Conservation (phyloP, 1,284 basidiomycete genomes). For the Agaricales sp. region DNA sequence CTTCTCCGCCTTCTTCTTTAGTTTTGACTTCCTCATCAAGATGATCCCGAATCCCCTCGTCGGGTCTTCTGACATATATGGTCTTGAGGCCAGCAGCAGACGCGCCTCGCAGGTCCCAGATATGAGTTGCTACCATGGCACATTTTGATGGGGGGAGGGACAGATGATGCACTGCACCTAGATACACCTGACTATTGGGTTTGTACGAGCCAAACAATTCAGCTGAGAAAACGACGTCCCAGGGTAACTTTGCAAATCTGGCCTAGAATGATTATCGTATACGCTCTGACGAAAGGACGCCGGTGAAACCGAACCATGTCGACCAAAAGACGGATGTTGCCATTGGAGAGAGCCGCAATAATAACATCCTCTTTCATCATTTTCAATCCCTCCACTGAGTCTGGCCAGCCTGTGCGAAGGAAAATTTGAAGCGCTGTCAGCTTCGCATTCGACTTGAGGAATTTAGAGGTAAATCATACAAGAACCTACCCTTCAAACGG, state of each 20-base stretch:
- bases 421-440: background rate
- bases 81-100: slow-evolving; percentile 42
- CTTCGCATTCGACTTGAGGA: background rate
- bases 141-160: slow-evolving; percentile 36
- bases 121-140: slow-evolving; percentile 59
- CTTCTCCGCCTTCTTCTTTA: slow-evolving; percentile 37
- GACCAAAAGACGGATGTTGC: slow-evolving; percentile 45
- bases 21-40: slow-evolving; percentile 20
- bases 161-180: slow-evolving; percentile 38
- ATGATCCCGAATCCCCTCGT: slow-evolving; percentile 27
- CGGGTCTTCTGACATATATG: slow-evolving; percentile 39
- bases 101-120: slow-evolving; percentile 44
- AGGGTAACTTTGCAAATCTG: slow-evolving; percentile 46
- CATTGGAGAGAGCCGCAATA: slow-evolving; percentile 50
- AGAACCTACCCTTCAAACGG: slow-evolving; percentile 31
- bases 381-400: slow-evolving; percentile 36
- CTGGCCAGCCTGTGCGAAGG: slow-evolving; percentile 39
- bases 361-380: slow-evolving; percentile 39
- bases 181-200: slow-evolving; percentile 45
- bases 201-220: slow-evolving; percentile 54
- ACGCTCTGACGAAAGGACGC: background rate
- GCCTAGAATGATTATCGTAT: slow-evolving; percentile 27
- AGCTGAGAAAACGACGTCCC: slow-evolving; percentile 51
- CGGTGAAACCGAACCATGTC: slow-evolving; percentile 38
- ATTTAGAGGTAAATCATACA: background rate